These are phyloP conservation scores for Phaeotremella fagi DNA, from an alignment of 768 basidiomycete species.

Conservation along the genomic window DNA sequence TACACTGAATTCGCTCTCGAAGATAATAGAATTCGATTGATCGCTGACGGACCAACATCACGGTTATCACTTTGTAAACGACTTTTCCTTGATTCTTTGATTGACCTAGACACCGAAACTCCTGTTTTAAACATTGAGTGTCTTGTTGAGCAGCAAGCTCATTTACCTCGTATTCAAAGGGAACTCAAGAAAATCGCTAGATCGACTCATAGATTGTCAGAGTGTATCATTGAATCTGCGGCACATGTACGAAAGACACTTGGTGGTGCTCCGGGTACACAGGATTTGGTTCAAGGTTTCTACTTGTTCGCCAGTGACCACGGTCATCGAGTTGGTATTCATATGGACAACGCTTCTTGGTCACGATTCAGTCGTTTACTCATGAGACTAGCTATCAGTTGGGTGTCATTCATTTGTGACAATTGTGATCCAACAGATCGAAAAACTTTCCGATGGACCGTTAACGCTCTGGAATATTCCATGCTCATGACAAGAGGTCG, in stretches of 20 bases:
- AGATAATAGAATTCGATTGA: conserved; percentile 82
- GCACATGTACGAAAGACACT: conserved; percentile 63
- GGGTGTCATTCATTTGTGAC: conserved; percentile 98
- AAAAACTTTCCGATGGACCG: conserved; percentile 96
- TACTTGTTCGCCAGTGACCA: conserved; percentile 87
- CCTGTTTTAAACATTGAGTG: conserved; percentile 43
- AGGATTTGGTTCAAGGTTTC: conserved; percentile 73
- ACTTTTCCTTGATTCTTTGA: conserved; percentile 63
- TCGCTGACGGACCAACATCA: conserved; percentile 81
- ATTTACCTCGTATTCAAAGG: conserved; percentile 80
- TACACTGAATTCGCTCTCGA: conserved; percentile 74
- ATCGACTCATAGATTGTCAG: conserved; percentile 81
- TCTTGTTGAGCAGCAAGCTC: conserved; percentile 76
- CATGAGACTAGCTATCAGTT: conserved; percentile 86
- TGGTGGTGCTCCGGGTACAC: conserved; percentile 54
- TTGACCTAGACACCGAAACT: conserved; percentile 23
- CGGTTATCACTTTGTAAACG: conserved; percentile 73
- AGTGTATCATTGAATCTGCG: conserved; percentile 87
- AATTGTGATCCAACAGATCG: conserved; percentile 94
- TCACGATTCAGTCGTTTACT: conserved; percentile 73
- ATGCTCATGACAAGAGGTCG: conserved; percentile 80
- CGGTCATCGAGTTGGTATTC: conserved; percentile 79
- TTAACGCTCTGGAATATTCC: conserved; percentile 89
- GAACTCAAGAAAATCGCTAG: conserved; percentile 87
- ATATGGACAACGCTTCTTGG: conserved; percentile 69